phyloP scores from a whole-genome alignment of 768 basidiomycete genomes.

The Russula sp. region DNA sequence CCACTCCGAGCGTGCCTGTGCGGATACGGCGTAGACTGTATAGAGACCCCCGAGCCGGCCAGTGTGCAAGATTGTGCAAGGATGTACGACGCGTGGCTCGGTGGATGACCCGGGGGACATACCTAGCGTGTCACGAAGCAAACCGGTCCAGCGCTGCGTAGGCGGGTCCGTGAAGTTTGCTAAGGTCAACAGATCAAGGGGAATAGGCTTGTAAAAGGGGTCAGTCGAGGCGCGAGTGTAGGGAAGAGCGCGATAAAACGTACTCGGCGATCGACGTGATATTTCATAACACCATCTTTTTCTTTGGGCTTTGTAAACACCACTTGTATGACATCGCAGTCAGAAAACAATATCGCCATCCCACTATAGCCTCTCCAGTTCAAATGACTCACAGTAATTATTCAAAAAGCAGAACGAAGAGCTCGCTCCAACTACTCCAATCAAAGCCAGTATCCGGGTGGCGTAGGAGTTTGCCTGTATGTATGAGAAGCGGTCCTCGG shows the following conservation, averaged over 20 bases:
- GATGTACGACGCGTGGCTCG: conserved; percentile 78
- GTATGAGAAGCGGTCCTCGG: conserved; percentile 78
- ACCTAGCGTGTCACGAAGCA: conserved; percentile 51
- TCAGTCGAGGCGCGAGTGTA: background rate
- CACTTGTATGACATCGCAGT: conserved; percentile 46
- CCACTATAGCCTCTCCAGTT: too few species aligned
- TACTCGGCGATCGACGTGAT: conserved; percentile 77
- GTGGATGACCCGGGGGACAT: conserved; percentile 42
- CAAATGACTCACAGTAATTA: conserved; percentile 70
- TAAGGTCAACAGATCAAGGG: conserved; percentile 83
- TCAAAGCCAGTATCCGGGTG: conserved; percentile 88
- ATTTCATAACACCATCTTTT: conserved; percentile 70
- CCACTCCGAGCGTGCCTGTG: conserved; percentile 79
- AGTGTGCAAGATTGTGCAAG: conserved; percentile 85
- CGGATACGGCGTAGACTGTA: conserved; percentile 82
- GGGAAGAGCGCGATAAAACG: conserved; percentile 31
- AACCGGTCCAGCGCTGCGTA: conserved; percentile 67
- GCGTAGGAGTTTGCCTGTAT: conserved; percentile 77
- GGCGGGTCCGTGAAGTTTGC: conserved; percentile 80
- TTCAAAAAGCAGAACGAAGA: conserved; percentile 91
- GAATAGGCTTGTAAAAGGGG: conserved; percentile 65
- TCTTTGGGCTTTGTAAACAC: conserved; percentile 86
- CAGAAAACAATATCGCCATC: background rate
- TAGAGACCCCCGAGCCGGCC: conserved; percentile 85
- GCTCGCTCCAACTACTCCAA: conserved; percentile 87